A percentile compares a stretch with the other conserved stretches of the same genome.
phyloP scores from a whole-genome alignment of 1,284 basidiomycete genomes.

The Trichosporon ovoides region DNA sequence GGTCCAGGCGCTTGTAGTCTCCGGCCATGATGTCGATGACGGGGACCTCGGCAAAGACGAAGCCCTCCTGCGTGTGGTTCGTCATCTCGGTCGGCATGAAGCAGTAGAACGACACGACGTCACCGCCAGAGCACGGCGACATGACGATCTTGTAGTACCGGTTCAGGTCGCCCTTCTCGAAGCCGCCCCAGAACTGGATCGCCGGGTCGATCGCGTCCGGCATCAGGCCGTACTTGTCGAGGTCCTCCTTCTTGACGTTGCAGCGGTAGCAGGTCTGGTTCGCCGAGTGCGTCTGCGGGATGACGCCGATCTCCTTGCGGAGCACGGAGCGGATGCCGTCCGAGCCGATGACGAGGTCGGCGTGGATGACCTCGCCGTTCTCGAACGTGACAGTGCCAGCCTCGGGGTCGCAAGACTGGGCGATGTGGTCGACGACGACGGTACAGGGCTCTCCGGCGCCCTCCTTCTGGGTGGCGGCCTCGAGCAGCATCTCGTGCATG shows the following conservation, averaged over 20 bases:
- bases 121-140: slow-evolving; percentile 40
- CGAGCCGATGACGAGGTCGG: slow-evolving; percentile 46
- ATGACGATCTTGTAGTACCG: slow-evolving; percentile 49
- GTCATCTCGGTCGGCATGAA: slow-evolving; percentile 45
- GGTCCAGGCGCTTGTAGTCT: slow-evolving; percentile 40
- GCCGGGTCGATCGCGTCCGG: slow-evolving; percentile 41
- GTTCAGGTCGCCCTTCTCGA: slow-evolving; percentile 29
- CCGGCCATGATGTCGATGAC: slow-evolving; percentile 43
- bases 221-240: slow-evolving; percentile 42
- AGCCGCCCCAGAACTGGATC: slow-evolving; percentile 49
- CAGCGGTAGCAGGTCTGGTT: slow-evolving; percentile 48
- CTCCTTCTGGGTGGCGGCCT: slow-evolving; percentile 30
- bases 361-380: slow-evolving; percentile 35
- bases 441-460: slow-evolving; percentile 33
- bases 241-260: slow-evolving; percentile 40
- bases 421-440: slow-evolving; percentile 42
- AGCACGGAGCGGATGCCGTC: slow-evolving; percentile 45
- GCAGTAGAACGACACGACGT: slow-evolving; percentile 47
- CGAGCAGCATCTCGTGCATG: slow-evolving; percentile 43
- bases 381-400: slow-evolving; percentile 38
- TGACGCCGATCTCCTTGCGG: slow-evolving; percentile 31
- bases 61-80: slow-evolving; percentile 48
- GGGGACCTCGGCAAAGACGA: slow-evolving; percentile 41
- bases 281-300: slow-evolving; percentile 39
- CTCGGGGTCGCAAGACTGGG: slow-evolving; percentile 37